Evolutionary conservation across 176 grass and related monocot genomes (phyloP).

Genomic region (Lolium rigidum): DNA sequence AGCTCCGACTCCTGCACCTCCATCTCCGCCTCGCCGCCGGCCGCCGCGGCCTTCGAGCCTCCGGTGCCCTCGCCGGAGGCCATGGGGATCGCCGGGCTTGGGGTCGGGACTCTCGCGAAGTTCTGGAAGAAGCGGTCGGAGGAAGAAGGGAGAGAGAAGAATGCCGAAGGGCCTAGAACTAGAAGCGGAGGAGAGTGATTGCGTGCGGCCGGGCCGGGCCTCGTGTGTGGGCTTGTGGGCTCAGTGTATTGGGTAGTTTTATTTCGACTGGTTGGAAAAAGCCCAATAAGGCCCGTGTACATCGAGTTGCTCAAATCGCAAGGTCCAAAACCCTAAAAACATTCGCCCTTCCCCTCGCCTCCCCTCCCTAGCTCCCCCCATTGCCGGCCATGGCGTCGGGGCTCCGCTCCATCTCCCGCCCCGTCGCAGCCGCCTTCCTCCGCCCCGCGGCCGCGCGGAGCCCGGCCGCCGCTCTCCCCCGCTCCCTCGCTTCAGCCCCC

Average conservation of each 20-base stretch:
- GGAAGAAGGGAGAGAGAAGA: not conserved
- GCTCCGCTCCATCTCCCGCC: constrained; percentile 64
- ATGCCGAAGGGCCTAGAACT: not conserved
- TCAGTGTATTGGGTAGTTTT: not conserved
- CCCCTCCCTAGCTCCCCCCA: constrained; percentile 5
- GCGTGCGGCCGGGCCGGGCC: not conserved
- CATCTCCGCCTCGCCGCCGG: constrained; percentile 34
- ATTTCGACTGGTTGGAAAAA: not conserved
- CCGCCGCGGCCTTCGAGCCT: not conserved
- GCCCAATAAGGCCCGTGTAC: not conserved
- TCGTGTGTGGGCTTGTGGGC: not conserved
- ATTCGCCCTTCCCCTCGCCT: constrained; percentile 21
- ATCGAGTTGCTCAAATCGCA: not conserved
- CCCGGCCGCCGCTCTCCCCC: constrained; percentile 45
- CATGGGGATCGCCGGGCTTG: constrained; percentile 33
- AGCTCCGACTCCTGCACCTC: constrained; percentile 37
- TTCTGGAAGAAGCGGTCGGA: constrained; percentile 8
- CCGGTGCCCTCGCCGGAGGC: constrained; percentile 28
- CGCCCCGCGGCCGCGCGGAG: constrained; percentile 31
- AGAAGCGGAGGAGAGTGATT: not conserved
- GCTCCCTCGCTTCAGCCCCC: constrained; percentile 36
- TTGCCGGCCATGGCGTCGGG: constrained; percentile 73
- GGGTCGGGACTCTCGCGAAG: constrained; percentile 28
- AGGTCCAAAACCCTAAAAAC: constrained; percentile 56
- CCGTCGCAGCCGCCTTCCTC: constrained; percentile 60